These are phyloP conservation scores for Nemania serpens DNA, from an alignment of 2,329 filamentous ascomycete species.

Conservation along the genomic window DNA sequence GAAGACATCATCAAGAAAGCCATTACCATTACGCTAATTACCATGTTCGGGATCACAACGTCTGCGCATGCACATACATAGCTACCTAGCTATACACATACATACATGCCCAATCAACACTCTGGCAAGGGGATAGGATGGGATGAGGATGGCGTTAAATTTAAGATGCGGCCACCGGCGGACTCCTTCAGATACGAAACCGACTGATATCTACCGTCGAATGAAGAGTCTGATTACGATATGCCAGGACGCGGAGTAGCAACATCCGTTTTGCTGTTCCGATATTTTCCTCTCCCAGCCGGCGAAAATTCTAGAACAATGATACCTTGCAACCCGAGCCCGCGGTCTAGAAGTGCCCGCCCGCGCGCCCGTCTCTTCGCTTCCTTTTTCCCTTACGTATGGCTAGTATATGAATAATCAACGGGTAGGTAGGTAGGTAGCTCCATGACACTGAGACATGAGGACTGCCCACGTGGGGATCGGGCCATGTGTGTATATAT, in stretches of 20 bases:
- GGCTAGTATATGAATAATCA: no score
- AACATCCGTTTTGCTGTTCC: no score
- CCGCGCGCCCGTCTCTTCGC: no score
- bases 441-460: background rate
- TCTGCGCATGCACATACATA: background rate
- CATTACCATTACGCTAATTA: no score
- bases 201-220: no score
- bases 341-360: slow-evolving; percentile 3
- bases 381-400: no score
- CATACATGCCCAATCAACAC: background rate
- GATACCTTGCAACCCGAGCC: background rate
- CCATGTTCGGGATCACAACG: slow-evolving; percentile 10
- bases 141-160: no score
- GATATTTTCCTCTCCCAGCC: background rate
- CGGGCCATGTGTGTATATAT: slow-evolving; percentile 17
- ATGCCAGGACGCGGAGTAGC: no score
- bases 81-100: no score
- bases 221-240: no score
- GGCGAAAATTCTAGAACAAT: slow-evolving; percentile 18
- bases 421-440: no score
- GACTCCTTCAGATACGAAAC: no score
- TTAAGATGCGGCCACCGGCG: background rate
- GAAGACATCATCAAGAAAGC: background rate
- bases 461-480: slow-evolving; percentile 21
- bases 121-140: background rate